Percentiles rank a stretch among this genome's conserved stretches.
Evolutionary conservation across 345 rosid genomes (phyloP).

Genomic region (thale cress (Arabidopsis thaliana)): TAIR10.1 NC_003074.8:8651001-8651500

Average conservation of each 20-base stretch:
- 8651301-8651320: constrained; percentile 99
- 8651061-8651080: not conserved
- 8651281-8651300: constrained; percentile 93
- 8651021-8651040: constrained; percentile 93
- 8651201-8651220: constrained; percentile 52
- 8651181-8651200: constrained; percentile 77
- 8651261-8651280: constrained; percentile 43
- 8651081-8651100: not conserved
- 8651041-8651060: not conserved
- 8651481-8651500: not conserved
- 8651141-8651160: constrained; percentile 98
- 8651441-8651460: not conserved
- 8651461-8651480: not conserved
- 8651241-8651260: not conserved
- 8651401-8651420: not conserved
- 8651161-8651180: constrained; percentile 88
- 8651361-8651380: constrained; percentile 99
- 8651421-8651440: not conserved
- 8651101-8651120: not conserved
- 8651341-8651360: constrained; percentile 99
- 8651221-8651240: not conserved
- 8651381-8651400: constrained; percentile 41
- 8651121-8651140: constrained; percentile 83
- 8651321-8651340: constrained; percentile 99
- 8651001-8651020: constrained; percentile 99